These are phyloP conservation scores for Henningerozyma blattae DNA, from an alignment of 805 yeast genomes.

Conservation along the genomic window DNA sequence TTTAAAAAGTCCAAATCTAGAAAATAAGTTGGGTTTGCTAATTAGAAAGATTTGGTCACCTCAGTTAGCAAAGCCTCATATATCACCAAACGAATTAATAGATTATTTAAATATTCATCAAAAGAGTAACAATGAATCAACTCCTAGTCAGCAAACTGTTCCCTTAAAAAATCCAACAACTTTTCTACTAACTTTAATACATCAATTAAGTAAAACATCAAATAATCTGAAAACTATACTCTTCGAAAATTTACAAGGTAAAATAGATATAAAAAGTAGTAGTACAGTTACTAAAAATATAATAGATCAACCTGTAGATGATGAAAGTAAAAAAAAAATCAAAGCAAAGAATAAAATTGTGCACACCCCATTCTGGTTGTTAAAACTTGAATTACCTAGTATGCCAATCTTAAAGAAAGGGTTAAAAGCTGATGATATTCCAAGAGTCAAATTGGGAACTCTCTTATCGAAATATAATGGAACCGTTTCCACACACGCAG, in stretches of 20 bases:
- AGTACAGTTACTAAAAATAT: conserved; percentile 10
- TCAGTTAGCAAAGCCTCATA: conserved; percentile 42
- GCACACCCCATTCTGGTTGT: conserved; percentile 14
- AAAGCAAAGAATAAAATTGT: conserved; percentile 7
- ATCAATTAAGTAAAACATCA: conserved; percentile 28
- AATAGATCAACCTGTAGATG: too few species aligned
- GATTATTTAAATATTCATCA: conserved; percentile 36
- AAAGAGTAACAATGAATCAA: too few species aligned
- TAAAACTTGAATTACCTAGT: conserved; percentile 51
- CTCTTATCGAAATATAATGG: conserved; percentile 33
- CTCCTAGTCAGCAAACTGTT: too few species aligned
- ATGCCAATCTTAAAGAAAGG: conserved; percentile 44
- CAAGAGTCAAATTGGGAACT: conserved; percentile 36
- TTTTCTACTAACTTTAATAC: conserved; percentile 50
- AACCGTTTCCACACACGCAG: too few species aligned
- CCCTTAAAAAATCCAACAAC: conserved; percentile 52
- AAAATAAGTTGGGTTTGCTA: conserved; percentile 32
- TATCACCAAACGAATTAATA: conserved; percentile 57
- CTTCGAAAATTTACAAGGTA: conserved; percentile 41
- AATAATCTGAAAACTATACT: conserved; percentile 19
- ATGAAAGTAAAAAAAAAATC: too few species aligned
- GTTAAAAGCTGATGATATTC: conserved; percentile 31
- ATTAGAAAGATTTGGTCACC: conserved; percentile 56
- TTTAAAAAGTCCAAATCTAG: conserved; percentile 25
- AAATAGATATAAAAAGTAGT: conserved; percentile 23